Evolutionary conservation across 2,329 filamentous ascomycete species (phyloP).

Genomic region (Pseudogymnoascus sp.): DNA sequence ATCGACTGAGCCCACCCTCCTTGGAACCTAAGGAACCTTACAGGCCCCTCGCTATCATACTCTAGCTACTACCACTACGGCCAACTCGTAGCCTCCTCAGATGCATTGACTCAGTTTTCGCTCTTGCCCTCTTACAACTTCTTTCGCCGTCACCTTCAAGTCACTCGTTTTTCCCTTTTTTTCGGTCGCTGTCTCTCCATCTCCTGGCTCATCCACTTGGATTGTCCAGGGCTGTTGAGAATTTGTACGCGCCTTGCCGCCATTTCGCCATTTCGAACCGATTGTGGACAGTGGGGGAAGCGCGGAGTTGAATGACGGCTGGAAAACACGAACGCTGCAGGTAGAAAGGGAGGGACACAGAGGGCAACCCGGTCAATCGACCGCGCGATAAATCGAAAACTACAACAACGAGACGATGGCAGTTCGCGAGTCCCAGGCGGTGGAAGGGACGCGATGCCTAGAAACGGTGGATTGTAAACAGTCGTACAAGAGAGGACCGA

Average conservation of each 20-base stretch:
- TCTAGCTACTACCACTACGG: no score
- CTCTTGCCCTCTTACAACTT: slow-evolving; percentile 5
- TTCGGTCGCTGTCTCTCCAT: not conserved
- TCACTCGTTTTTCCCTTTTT: slow-evolving; percentile 6
- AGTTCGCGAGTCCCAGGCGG: slow-evolving; percentile 1
- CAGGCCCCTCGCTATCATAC: not conserved
- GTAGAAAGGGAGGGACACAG: slow-evolving; percentile 3
- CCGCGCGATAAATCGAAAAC: not conserved
- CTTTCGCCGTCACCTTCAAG: slow-evolving; percentile 5
- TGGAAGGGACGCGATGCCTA: slow-evolving; percentile 4
- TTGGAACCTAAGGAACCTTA: not conserved
- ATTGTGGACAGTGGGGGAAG: not conserved
- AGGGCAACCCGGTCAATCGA: not conserved
- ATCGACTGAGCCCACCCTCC: not conserved
- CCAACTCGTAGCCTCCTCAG: slow-evolving; percentile 4
- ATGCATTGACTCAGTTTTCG: not conserved
- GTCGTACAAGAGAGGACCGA: not conserved
- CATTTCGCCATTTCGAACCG: not conserved
- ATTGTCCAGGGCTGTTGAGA: slow-evolving; percentile 1
- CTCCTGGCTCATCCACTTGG: slow-evolving; percentile 4
- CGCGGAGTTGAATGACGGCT: slow-evolving; percentile 5
- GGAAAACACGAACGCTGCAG: not conserved
- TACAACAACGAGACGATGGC: not conserved
- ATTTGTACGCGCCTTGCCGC: not conserved
- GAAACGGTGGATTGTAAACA: not conserved